A percentile compares a stretch with the other conserved stretches of the same genome.
phyloP scores from a whole-genome alignment of 768 basidiomycete genomes.

The Pulveroboletus sp. region DNA sequence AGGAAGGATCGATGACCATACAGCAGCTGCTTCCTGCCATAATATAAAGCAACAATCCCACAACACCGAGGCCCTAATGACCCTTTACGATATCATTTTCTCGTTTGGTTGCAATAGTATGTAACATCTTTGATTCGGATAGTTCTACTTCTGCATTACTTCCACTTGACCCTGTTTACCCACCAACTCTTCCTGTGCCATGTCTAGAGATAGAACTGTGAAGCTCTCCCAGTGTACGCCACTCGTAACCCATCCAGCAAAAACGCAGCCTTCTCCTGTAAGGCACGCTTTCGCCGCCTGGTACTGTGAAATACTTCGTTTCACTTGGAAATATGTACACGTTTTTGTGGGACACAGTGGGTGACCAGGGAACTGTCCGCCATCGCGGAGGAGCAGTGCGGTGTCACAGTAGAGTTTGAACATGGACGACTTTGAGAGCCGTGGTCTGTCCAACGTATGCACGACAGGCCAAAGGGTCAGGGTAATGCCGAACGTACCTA shows the following conservation, averaged over 20 bases:
- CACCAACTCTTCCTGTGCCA: neutral
- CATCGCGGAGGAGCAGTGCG: slow-evolving; percentile 9
- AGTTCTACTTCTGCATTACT: neutral
- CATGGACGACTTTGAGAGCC: slow-evolving; percentile 49
- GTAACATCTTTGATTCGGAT: slow-evolving; percentile 4
- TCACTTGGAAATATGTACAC: slow-evolving; percentile 43
- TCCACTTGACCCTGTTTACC: neutral
- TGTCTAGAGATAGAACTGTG: slow-evolving; percentile 10
- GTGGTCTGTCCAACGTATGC: slow-evolving; percentile 37
- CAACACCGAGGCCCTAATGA: slow-evolving; percentile 8
- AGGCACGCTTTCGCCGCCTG: slow-evolving; percentile 49
- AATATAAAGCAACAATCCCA: slow-evolving; percentile 5
- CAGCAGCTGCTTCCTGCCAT: neutral
- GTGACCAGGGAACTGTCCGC: slow-evolving; percentile 8
- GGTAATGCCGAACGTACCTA: slow-evolving; percentile 39
- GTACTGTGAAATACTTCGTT: slow-evolving; percentile 41
- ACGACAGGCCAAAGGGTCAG: neutral
- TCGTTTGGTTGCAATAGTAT: neutral
- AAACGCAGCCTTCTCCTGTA: slow-evolving; percentile 40
- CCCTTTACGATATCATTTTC: neutral
- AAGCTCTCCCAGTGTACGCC: slow-evolving; percentile 54
- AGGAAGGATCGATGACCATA: slow-evolving; percentile 29
- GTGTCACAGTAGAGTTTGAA: slow-evolving; percentile 41
- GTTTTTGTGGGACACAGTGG: slow-evolving; percentile 11
- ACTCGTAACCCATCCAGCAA: slow-evolving; percentile 60